Evolutionary conservation across 1,139 yeast genomes (phyloP), one percentile per base, ranked within the genome.

Genomic region (Yamadazyma triangularis): DNA sequence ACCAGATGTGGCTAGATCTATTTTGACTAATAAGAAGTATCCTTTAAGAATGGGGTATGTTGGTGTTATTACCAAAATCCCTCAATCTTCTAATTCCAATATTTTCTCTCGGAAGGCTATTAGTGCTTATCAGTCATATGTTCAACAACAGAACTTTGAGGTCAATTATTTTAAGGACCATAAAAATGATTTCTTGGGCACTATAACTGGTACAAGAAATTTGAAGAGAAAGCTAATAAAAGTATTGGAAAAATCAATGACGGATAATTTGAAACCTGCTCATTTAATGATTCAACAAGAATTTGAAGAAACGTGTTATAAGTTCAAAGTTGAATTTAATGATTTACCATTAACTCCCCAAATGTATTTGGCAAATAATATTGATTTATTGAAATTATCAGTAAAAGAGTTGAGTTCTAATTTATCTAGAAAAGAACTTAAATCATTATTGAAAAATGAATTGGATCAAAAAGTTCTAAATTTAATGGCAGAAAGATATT

Each of bases 21-120:
- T 86, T 22, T 64, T 93, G 35, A 70, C 74, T 22, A 89, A 91
- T 56, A 77, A 72, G 40, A 85, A 81, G 48, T 93, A 91, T 47
- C 97, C 98, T 0, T 65, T 93, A 38, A 79, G 73, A 47, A 85
- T 91, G 93, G 99, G 99, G 0, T 93, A 93, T 52, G 97, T 93
- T 21, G 98, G 98, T 32, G 98, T 93, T 11, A 82, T 93, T 13
- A 87, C 97, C 3, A 82, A 77, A 44, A 73, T 87, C 0, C 94
- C 95, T 7, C 48, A 46, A 23, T 26, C 42, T 7, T 43, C 48
- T 4, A 29, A 44, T n/a, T 40, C 49, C 15, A 46, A 53, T 16
- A 30, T 73, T 26, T 62, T 63, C 38, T 53, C 64, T 15, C 55
- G 69, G 35, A 61, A 55, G 35, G 44, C 53, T n/a, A 36, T 59